Evolutionary conservation across 768 basidiomycete species (phyloP), one percentile per base, ranked within the genome.

Genomic region (Panaeolus cyanescens): DNA sequence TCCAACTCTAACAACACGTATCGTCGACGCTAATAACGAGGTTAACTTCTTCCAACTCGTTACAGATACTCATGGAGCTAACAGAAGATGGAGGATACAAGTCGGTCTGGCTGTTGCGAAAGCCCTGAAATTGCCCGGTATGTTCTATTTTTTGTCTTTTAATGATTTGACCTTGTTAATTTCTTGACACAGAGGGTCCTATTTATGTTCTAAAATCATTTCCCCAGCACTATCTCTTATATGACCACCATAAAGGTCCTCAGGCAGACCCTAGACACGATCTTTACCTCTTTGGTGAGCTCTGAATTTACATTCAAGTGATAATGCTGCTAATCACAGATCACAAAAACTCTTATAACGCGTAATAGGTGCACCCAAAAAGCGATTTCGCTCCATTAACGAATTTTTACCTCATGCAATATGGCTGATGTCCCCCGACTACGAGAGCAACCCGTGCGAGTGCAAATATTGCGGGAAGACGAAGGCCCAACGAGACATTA

Each of bases 361-460:
- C 22, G 3, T 13, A n/a, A 73, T 75, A 74, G 87, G 87, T 2
- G 74, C 79, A 37, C 76, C 74, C 31, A 83, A 77, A 58, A 71
- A 70, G 39, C 76, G 78, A 32, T 95, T 93, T 72, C 89, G 93
- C 40, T 93, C 92, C 12, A 78, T 87, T n/a, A 89, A 89, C 54
- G 93, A 95, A 70, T 93, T 95, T 70, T 83, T 90, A 53, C 92
- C 92, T 4, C 93, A 95, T 67, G 90, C 90, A 2, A 78, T 87
- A 60, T 95, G 92, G 92, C 82, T 95, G 9, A 78, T 88, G 71
- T 50, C 45, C 30, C 45, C 45, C 25, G 77, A 77, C 6, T 87
- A 91, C 61, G 68, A 76, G 0, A 77, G 76, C 2, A 68, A 81
- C 61, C 81, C 81, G 40, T 94, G 92, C 67, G 74, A 74, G 32